Conservation (phyloP, 169 alveolate species). For the Cryptosporidium parvum region DNA sequence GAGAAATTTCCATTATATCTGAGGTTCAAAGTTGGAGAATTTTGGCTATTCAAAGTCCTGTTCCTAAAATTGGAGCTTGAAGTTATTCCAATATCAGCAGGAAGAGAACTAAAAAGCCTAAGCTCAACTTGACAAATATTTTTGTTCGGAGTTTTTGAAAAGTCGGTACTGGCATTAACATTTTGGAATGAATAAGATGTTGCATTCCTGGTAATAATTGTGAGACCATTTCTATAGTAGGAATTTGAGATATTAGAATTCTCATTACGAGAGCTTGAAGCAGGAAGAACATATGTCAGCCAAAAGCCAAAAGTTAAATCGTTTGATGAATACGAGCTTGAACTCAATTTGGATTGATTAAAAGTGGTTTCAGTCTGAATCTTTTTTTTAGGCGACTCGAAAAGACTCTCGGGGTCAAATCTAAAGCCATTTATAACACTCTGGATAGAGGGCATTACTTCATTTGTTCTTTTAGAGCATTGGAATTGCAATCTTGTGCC, state of each 20-base stretch:
- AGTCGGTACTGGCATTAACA: constrained; percentile 5
- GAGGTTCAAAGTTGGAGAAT: constrained; percentile 12
- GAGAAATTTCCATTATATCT: constrained; percentile 56
- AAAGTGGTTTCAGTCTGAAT: neutral
- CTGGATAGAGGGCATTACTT: constrained; percentile 28
- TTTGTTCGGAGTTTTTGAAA: constrained; percentile 9
- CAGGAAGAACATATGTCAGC: constrained; percentile 48
- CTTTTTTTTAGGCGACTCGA: constrained; percentile 16
- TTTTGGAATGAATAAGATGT: neutral
- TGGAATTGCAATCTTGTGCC: constrained; percentile 64
- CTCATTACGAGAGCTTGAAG: neutral
- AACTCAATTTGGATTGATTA: neutral
- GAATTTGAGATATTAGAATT: constrained; percentile 14
- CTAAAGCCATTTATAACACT: constrained; percentile 15
- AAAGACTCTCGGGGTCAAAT: neutral
- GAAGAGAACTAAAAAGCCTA: constrained; percentile 52
- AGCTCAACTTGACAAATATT: constrained; percentile 39
- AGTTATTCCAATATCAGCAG: constrained; percentile 37
- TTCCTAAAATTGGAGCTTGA: constrained; percentile 8
- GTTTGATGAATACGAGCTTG: neutral
- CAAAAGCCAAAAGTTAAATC: constrained; percentile 47
- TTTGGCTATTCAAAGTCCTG: neutral
- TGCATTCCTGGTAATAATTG: constrained; percentile 41
- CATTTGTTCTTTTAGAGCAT: constrained; percentile 37
- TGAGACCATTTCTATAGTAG: constrained; percentile 56